Evolutionary conservation across 2,329 filamentous ascomycete species (phyloP).

Genomic region (Botryotinia globosa): DNA sequence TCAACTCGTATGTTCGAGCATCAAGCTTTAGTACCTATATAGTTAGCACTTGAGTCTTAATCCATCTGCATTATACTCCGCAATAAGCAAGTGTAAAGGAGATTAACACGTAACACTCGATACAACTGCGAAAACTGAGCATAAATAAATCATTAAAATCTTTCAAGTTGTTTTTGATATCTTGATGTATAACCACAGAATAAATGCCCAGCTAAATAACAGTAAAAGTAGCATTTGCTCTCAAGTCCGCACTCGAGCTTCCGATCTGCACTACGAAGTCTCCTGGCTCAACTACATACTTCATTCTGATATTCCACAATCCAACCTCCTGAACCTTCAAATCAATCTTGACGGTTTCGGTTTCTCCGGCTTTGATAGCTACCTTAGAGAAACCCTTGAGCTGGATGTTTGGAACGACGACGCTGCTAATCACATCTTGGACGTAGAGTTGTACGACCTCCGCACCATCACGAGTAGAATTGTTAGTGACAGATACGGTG

Average conservation of each 20-base stretch:
- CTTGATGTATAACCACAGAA: background rate
- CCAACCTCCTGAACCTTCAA: conserved; percentile 66
- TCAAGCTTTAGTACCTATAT: background rate
- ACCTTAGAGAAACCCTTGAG: conserved; percentile 73
- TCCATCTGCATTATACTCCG: background rate
- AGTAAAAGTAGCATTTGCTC: conserved; percentile 54
- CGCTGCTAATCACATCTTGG: conserved; percentile 46
- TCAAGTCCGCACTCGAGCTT: conserved; percentile 55
- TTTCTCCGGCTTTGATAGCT: conserved; percentile 53
- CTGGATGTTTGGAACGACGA: conserved; percentile 64
- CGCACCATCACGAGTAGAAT: conserved; percentile 49
- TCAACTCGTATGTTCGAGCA: background rate
- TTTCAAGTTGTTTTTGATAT: background rate
- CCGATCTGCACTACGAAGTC: conserved; percentile 63
- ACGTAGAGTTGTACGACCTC: conserved; percentile 58
- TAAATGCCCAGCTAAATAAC: conserved; percentile 38
- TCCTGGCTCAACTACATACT: conserved; percentile 72
- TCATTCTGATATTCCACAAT: conserved; percentile 68
- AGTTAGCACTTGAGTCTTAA: background rate
- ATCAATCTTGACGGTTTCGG: conserved; percentile 52
- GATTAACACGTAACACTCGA: background rate
- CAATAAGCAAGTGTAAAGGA: background rate
- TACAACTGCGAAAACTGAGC: background rate
- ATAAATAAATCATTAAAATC: background rate
- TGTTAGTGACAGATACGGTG: conserved; percentile 58